Base-by-base conservation (phyloP, 2,329 filamentous ascomycete species). In the Lachnellula arida region DNA sequence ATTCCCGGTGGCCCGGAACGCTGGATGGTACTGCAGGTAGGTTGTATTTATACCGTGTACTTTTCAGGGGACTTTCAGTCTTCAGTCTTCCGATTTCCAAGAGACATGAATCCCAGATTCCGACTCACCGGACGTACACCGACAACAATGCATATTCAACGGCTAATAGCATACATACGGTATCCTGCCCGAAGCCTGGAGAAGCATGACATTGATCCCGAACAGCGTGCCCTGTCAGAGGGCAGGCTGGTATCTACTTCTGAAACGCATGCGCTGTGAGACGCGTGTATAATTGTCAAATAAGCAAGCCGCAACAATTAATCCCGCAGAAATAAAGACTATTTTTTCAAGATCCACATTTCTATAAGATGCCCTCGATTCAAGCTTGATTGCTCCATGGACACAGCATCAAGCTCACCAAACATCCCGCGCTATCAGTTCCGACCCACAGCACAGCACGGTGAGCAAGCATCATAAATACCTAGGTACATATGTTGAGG, bases 271-370 rank as follows among this genome's bases (percentile, higher is more conserved):
- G 43, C 28, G 42, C 34, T 49, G 49, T 48, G 44, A 47, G 59
- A 61, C 54, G 59, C 56, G 56, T 59, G 56, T 59, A 57, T 35
- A 43, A 9, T 11, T 32, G 42, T 49, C 52, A 55, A 59, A 59
- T 59, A 54, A 59, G 12, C 35, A 37, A 47, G 37, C 52, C 58
- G 54, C 54, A 46, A 48, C 37, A 15, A 40, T 40, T 34, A 15
- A 40, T 40, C 37, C 37, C 37, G 15, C 37, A 40, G 37, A 40
- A 37, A 19, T 23, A 49, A 11, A 32, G 34, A 49, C 34, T 3
- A 19, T 28, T 39, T 54, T 44, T 44, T 23, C 23, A 19, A 34
- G 40, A 11, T 50, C 56, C 50, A 58, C 51, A 35, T 43, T 37
- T 52, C 32, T 14, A 54, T 46, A 17, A 32, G 52, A 25, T 12